These are phyloP conservation scores for Agrocybe chaxingu DNA, from an alignment of 768 basidiomycete species.

Conservation along the genomic window DNA sequence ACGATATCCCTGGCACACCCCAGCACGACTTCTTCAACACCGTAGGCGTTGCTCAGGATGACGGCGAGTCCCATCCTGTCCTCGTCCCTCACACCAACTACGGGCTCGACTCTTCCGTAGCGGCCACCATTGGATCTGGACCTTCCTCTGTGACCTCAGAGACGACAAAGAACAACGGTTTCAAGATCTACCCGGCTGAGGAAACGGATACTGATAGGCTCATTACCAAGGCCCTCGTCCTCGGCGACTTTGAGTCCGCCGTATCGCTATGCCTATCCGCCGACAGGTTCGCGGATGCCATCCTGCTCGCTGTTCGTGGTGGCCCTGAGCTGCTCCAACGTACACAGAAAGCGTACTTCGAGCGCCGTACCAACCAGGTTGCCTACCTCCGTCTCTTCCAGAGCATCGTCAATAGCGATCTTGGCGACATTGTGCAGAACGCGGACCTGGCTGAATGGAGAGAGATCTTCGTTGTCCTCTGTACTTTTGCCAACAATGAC, in stretches of 20 bases:
- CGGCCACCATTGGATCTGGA: constrained; percentile 91
- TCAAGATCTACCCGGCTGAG: constrained; percentile 85
- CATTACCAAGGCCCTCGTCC: constrained; percentile 88
- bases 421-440: constrained; percentile 93
- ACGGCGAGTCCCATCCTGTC: constrained; percentile 38
- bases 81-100: constrained; percentile 79
- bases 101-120: constrained; percentile 83
- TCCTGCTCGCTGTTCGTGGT: constrained; percentile 89
- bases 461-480: constrained; percentile 94
- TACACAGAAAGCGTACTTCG: constrained; percentile 94
- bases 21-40: constrained; percentile 90
- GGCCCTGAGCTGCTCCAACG: constrained; percentile 82
- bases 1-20: constrained; percentile 67
- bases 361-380: constrained; percentile 64
- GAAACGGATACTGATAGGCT: constrained; percentile 87
- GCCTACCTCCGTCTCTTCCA: constrained; percentile 95
- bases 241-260: constrained; percentile 94
- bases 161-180: constrained; percentile 71
- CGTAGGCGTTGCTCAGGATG: constrained; percentile 53
- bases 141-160: constrained; percentile 81
- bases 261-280: constrained; percentile 88
- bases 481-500: constrained; percentile 84
- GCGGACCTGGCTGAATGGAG: constrained; percentile 94
- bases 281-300: constrained; percentile 91
- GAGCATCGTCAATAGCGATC: constrained; percentile 88